phyloP scores from a whole-genome alignment of 2,329 filamentous ascomycete genomes.

The Fusarium irregulare region DNA sequence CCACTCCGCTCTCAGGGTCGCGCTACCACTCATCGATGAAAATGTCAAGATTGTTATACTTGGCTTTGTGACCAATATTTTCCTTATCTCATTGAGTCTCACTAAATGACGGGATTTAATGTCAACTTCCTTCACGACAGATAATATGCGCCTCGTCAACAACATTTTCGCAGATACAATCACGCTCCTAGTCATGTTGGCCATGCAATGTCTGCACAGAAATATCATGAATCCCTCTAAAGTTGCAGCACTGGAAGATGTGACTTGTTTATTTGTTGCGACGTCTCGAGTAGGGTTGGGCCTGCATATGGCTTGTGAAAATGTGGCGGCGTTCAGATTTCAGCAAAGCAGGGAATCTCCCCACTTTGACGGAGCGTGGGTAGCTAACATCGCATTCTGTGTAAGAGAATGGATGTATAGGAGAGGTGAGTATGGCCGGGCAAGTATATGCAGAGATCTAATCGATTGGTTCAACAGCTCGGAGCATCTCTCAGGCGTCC shows the following conservation, averaged over 20 bases:
- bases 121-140: no score
- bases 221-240: accelerated
- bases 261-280: accelerated
- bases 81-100: no score
- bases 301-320: background rate
- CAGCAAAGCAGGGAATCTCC: background rate
- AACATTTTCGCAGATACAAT: accelerated
- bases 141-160: background rate
- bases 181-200: background rate
- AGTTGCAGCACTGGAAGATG: accelerated
- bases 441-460: no score
- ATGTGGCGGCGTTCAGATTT: accelerated
- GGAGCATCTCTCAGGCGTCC: no score
- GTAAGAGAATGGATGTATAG: no score
- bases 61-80: no score
- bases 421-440: background rate
- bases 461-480: no score
- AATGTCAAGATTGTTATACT: no score
- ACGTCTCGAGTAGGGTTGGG: background rate
- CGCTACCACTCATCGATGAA: no score
- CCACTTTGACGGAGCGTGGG: no score
- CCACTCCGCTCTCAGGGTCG: no score
- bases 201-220: accelerated
- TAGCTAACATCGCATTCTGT: accelerated
- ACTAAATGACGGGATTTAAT: no score